Percentiles rank a stretch among this genome's conserved stretches.
These are phyloP conservation scores for Mortierella claussenii DNA, from an alignment of 192 early-diverging fungal species.

Conservation along the genomic window DNA sequence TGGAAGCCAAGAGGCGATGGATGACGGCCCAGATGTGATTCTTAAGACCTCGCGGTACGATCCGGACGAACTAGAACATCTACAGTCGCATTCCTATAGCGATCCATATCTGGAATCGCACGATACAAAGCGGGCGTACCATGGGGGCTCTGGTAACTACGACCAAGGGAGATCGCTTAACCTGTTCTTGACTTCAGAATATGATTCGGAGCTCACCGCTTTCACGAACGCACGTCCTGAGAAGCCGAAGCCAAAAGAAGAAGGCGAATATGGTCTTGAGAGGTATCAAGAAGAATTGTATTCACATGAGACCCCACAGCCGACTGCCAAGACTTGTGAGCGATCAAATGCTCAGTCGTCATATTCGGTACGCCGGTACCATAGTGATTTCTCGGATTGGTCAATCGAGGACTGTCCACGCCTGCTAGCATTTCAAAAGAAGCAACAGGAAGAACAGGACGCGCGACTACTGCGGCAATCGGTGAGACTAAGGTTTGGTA, in stretches of 20 bases:
- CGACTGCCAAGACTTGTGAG: too few species aligned
- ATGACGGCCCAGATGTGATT: conserved; percentile 4
- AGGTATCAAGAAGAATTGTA: too few species aligned
- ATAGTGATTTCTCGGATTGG: conserved; percentile 40
- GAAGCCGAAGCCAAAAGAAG: too few species aligned
- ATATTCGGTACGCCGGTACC: conserved; percentile 7
- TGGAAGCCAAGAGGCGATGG: background rate
- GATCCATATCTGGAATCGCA: too few species aligned
- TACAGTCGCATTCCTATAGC: too few species aligned
- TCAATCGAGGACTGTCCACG: conserved; percentile 28
- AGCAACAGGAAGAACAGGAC: background rate
- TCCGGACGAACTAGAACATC: conserved; percentile 1
- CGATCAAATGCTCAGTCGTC: background rate
- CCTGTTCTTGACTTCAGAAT: conserved; percentile 8
- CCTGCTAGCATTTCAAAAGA: conserved; percentile 13
- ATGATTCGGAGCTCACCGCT: background rate
- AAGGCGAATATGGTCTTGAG: too few species aligned
- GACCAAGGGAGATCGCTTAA: background rate
- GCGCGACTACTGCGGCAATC: background rate
- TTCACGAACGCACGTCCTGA: background rate
- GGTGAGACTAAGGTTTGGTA: background rate
- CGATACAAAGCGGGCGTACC: too few species aligned
- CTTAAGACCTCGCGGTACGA: conserved; percentile 20
- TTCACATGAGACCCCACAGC: background rate
- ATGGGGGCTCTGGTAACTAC: background rate